Base-by-base conservation (phyloP, 75 land plant species). In the Picea sitchensis region DNA sequence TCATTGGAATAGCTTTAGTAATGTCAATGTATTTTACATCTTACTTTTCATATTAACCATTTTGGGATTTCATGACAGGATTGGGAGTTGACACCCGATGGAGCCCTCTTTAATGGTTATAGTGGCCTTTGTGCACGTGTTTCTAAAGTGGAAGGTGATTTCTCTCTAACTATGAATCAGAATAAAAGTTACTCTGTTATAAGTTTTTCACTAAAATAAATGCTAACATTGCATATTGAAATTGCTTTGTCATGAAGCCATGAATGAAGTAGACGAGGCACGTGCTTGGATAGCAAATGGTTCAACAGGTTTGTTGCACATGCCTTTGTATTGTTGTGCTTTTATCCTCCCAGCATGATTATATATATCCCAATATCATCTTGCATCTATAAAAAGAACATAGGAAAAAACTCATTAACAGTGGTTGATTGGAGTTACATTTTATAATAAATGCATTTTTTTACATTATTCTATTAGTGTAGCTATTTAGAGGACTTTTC, bases 241-340 rank as follows among this genome's bases (percentile, higher is more conserved):
- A 31, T 9, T 14, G 32, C 14, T 34, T 20, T 68, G 38, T 58
- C 78, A 13, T 84, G 79, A 88, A 87, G 87, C 14, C 44, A 47
- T 81, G 80, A 73, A 60, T 13, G 77, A 32, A 64, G 36, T 73
- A 44, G 78, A 64, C 51, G 90, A 88, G 61, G 71, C 77, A 57
- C 91, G 88, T 62, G 83, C 91, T 59, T 90, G 95, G 95, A 69
- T 90, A 77, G 92, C 93, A 58, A 86, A 83, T 62, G 93, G 93
- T 73, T 77, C 81, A 83, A 75, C 51, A 86, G 96, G 96, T 93
- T 26, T 56, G 86, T 74, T 65, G 21, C 21, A 30, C 56, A 5
- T 20, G 59, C n/a, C 23, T 68, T 36, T 23, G 14, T 12, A 17
- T 51, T 73, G 20, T 18, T 41, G 20, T 18, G 7, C 18, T 56